phyloP scores from a whole-genome alignment of 2,329 filamentous ascomycete genomes.

The Drechmeria coniospora region DNA sequence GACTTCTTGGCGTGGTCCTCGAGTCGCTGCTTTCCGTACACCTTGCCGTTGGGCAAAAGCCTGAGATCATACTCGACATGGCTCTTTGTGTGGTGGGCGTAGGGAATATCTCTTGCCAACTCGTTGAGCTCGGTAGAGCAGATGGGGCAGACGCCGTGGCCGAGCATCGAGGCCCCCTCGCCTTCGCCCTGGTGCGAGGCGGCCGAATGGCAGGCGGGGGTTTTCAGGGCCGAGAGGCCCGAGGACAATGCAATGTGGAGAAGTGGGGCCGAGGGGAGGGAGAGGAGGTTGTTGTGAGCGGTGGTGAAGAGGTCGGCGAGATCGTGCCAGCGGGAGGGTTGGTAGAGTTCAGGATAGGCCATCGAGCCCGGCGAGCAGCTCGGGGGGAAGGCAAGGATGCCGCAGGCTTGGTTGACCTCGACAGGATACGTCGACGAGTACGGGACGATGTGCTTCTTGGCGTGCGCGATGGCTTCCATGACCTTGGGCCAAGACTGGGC shows the following conservation, averaged over 20 bases:
- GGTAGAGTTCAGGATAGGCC: conserved; percentile 49
- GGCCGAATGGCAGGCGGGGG: conserved; percentile 72
- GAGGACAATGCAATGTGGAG: conserved; percentile 84
- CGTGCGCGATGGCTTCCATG: conserved; percentile 65
- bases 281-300: conserved; percentile 76
- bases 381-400: conserved; percentile 60
- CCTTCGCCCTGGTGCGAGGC: conserved; percentile 24
- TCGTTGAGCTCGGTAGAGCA: conserved; percentile 92
- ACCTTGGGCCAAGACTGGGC: conserved; percentile 47
- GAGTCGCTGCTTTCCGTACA: conserved; percentile 65
- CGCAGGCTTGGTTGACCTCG: conserved; percentile 59
- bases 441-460: conserved; percentile 63
- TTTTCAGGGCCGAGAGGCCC: conserved; percentile 88
- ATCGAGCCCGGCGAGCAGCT: conserved; percentile 27
- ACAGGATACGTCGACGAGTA: conserved; percentile 53
- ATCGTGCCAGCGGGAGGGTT: conserved; percentile 52
- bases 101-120: conserved; percentile 75
- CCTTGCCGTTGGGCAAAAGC: conserved; percentile 71
- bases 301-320: conserved; percentile 68
- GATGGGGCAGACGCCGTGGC: conserved; percentile 77
- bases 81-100: conserved; percentile 89
- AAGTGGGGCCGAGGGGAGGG: conserved; percentile 66
- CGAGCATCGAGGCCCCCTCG: conserved; percentile 27
- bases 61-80: conserved; percentile 79
- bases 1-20: conserved; percentile 67